Evolutionary conservation across 2,329 filamentous ascomycete species (phyloP), one percentile per base, ranked within the genome.

Genomic region (Aureobasidium subglaciale): DNA sequence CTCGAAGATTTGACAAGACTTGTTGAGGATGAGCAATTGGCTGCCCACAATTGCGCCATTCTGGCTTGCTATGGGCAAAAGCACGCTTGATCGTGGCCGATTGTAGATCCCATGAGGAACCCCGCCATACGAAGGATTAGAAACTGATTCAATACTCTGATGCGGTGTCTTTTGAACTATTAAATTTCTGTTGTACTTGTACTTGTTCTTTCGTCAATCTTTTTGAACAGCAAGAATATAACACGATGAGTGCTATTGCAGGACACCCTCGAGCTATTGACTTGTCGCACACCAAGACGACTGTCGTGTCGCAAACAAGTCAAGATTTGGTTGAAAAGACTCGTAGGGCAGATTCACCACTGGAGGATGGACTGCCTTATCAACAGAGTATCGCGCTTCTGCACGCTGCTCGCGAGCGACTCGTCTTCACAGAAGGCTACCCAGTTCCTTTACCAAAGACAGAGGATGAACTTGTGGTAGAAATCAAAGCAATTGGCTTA

Each of bases 401-500:
- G 20, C 38, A 55, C 4, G 50, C 38, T 16, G 38, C 50, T 41
- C 29, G 50, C 16, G 22, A 55, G 20, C 50, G 35, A 1, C 35
- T 42, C 18, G 38, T 22, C 13, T 18, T 35, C 1, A 55, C 50
- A 3, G 18, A 16, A 4, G 29, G 22, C 3, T 55, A 29, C 4
- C 38, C 50, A 4, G 18, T 55, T 2, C 52, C 52, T 38, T 16
- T 13, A 10, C 41, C 41, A 15, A 46, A 30, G 2, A 43, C 18
- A 4, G 52, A 27, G 8, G 71, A 71, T 40, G 82, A 88, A 62
- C 69, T 88, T 5, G 70, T 88, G 5, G 78, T 88, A n/a, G 79
- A 79, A 64, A 73, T 83, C 1, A 72, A 78, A 34, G 80, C 80
- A 11, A 84, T 88, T 62, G 86, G 87, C 0, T 70, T 90, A 34